Conservation (phyloP, 352 stramenopile genomes). For the Phytophthora hibernalis region DNA sequence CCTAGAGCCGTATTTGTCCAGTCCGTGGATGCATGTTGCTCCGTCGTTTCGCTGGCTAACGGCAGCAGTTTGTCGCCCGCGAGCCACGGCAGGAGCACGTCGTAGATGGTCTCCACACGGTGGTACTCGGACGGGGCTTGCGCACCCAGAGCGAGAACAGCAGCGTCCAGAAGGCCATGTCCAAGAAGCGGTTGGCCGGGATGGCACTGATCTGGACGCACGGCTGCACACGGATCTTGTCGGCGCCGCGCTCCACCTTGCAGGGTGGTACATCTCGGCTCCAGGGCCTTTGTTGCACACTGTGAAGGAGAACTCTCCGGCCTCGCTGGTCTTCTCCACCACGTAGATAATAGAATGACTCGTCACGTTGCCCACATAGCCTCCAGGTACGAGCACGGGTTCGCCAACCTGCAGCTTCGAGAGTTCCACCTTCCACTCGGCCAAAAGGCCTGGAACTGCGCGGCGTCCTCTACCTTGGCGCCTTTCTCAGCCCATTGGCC, state of each 20-base stretch:
- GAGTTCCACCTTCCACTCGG: conserved; percentile 75
- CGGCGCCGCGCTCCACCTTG: conserved; percentile 20
- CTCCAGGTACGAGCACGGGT: conserved; percentile 72
- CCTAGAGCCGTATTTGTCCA: conserved; percentile 46
- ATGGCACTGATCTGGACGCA: conserved; percentile 77
- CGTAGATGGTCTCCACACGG: conserved; percentile 88
- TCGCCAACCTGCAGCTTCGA: conserved; percentile 45
- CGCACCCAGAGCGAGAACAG: conserved; percentile 88
- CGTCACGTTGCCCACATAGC: conserved; percentile 75
- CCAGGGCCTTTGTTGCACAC: conserved; percentile 91
- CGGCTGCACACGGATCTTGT: conserved; percentile 84
- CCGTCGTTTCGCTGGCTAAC: conserved; percentile 47
- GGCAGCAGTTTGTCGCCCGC: conserved; percentile 77
- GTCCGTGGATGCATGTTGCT: conserved; percentile 26
- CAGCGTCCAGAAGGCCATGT: conserved; percentile 89
- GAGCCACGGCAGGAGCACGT: conserved; percentile 90
- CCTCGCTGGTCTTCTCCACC: conserved; percentile 70
- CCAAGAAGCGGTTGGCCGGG: conserved; percentile 64
- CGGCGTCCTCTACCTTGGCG: conserved; percentile 63
- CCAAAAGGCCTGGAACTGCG: conserved; percentile 72
- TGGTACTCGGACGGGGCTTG: conserved; percentile 89
- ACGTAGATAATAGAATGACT: conserved; percentile 88
- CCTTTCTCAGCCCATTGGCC: conserved; percentile 64
- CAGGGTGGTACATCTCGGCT: conserved; percentile 84
- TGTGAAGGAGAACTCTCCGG: conserved; percentile 72